phyloP scores from a whole-genome alignment of 768 basidiomycete species.

The Tricholoma matsutake region DNA sequence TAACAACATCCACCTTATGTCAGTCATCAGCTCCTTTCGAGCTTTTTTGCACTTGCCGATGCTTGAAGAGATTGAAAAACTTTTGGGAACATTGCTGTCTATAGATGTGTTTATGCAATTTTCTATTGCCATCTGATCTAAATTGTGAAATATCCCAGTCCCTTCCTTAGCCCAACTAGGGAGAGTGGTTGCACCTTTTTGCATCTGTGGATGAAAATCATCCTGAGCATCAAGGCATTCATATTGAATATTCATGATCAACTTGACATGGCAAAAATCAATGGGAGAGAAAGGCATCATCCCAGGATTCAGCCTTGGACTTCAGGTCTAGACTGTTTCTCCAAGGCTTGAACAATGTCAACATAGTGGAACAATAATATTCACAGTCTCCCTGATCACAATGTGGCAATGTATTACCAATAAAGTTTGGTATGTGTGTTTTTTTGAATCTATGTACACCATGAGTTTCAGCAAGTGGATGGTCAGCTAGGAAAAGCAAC shows the following conservation, averaged over 20 bases:
- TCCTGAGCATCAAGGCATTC: constrained; percentile 28
- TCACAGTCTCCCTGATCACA: too few relatives aligned
- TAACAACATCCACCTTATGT: neutral
- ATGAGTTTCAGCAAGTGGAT: constrained; percentile 1
- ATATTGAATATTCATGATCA: constrained; percentile 22
- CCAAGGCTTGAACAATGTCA: too few relatives aligned
- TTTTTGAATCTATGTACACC: neutral
- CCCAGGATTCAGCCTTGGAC: constrained; percentile 6
- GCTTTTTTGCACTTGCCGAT: too few relatives aligned
- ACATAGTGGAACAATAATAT: too few relatives aligned
- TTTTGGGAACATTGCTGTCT: too few relatives aligned
- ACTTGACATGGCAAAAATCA: constrained; percentile 11
- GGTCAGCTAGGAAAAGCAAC: neutral
- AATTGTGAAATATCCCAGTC: too few relatives aligned
- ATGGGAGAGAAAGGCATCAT: constrained; percentile 14
- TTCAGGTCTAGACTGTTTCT: too few relatives aligned
- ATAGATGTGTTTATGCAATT: too few relatives aligned
- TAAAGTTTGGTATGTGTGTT: neutral
- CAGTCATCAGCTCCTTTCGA: neutral
- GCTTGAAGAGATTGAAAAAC: too few relatives aligned
- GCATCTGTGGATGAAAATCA: neutral
- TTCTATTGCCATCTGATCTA: too few relatives aligned
- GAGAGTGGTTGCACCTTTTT: constrained; percentile 7
- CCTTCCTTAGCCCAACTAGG: too few relatives aligned
- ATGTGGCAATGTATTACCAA: neutral